These are phyloP conservation scores for Stipa capillata DNA, from an alignment of 176 grass and related monocot genomes.

Conservation along the genomic window DNA sequence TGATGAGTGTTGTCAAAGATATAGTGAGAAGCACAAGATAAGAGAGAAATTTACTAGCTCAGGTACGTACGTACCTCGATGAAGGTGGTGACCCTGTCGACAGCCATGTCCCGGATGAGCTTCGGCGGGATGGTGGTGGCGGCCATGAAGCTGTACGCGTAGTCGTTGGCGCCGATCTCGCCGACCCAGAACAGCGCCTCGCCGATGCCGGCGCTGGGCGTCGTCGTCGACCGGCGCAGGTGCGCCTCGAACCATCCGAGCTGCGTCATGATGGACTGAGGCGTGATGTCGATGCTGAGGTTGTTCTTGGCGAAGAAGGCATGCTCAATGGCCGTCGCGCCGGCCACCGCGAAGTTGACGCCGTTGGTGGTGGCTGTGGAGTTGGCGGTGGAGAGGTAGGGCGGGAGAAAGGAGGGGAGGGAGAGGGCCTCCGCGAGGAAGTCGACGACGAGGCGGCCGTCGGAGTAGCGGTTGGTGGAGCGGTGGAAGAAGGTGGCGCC, in stretches of 20 bases:
- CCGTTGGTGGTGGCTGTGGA: conserved; percentile 26
- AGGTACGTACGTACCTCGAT: conserved; percentile 82
- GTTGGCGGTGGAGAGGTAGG: conserved; percentile 32
- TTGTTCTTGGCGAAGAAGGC: conserved; percentile 78
- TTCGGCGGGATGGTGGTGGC: conserved; percentile 30
- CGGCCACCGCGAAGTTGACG: conserved; percentile 85
- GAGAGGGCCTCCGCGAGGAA: conserved; percentile 51
- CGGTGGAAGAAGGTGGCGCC: conserved; percentile 95
- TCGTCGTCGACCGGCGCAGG: background rate
- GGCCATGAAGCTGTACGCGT: conserved; percentile 64
- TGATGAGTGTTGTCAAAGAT: background rate
- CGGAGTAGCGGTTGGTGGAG: conserved; percentile 94
- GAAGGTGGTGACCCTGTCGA: conserved; percentile 65
- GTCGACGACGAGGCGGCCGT: conserved; percentile 92
- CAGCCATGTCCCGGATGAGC: conserved; percentile 37
- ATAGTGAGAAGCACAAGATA: background rate
- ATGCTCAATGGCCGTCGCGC: conserved; percentile 81
- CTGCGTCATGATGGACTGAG: conserved; percentile 81
- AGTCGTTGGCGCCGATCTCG: conserved; percentile 95
- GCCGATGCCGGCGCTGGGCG: no score
- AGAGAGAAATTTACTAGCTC: background rate
- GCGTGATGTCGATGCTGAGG: conserved; percentile 67
- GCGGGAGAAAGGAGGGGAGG: conserved; percentile 65
- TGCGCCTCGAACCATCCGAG: conserved; percentile 67
- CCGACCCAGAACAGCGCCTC: conserved; percentile 88